Evolutionary conservation across 2,329 filamentous ascomycete species (phyloP).

Genomic region (Zymoseptoria pseudotritici): DNA sequence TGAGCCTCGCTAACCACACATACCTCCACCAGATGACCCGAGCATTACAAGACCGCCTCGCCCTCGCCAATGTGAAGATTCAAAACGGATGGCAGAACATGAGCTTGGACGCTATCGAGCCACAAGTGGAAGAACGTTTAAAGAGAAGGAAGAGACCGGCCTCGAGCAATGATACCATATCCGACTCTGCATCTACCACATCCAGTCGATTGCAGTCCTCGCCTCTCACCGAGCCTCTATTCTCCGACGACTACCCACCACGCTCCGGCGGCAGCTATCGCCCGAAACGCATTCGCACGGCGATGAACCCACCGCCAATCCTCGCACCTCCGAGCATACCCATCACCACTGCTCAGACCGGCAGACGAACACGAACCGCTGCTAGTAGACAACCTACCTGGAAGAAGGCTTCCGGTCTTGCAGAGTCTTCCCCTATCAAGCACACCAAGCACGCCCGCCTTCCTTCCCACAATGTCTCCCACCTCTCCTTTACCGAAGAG

Average conservation of each 20-base stretch:
- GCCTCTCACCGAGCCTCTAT: slow-evolving; percentile 72
- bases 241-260: slow-evolving; percentile 72
- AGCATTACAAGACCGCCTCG: slow-evolving; percentile 85
- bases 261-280: slow-evolving; percentile 52
- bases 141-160: slow-evolving; percentile 60
- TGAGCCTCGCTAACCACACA: slow-evolving; percentile 8
- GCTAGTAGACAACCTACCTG: slow-evolving; percentile 51
- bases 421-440: slow-evolving; percentile 82
- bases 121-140: slow-evolving; percentile 71
- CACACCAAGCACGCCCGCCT: slow-evolving; percentile 67
- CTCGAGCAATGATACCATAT: slow-evolving; percentile 62
- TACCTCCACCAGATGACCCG: slow-evolving; percentile 66
- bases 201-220: slow-evolving; percentile 74
- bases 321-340: slow-evolving; percentile 3
- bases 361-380: slow-evolving; percentile 24
- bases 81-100: slow-evolving; percentile 92
- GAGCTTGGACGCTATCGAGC: slow-evolving; percentile 77
- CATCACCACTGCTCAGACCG: slow-evolving; percentile 21
- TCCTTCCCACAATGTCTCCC: slow-evolving; percentile 58
- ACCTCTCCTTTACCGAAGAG: slow-evolving; percentile 71
- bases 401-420: slow-evolving; percentile 68
- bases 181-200: slow-evolving; percentile 77
- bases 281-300: slow-evolving; percentile 22
- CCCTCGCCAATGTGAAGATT: slow-evolving; percentile 93
- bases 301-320: background rate